These are phyloP conservation scores for Pseudonectria buxi DNA, from an alignment of 2,329 filamentous ascomycete species.

Conservation along the genomic window DNA sequence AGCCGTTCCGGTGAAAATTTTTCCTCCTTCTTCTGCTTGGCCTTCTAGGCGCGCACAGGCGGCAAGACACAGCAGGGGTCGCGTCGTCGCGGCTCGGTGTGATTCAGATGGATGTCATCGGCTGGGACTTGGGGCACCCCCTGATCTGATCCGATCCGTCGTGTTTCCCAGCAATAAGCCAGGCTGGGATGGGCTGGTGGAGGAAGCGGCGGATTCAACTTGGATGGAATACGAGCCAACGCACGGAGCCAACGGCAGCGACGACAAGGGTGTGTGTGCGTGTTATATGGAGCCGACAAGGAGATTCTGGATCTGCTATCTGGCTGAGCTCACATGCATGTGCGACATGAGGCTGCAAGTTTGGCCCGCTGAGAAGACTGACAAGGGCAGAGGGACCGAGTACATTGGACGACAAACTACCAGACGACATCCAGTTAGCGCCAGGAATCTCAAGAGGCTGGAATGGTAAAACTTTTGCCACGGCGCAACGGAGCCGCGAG, in stretches of 20 bases:
- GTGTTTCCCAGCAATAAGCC: constrained; percentile 2
- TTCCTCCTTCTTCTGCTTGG: constrained; percentile 23
- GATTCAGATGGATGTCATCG: constrained; percentile 20
- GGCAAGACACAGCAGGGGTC: constrained; percentile 20
- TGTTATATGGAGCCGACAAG: too few relatives aligned
- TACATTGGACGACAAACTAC: too few relatives aligned
- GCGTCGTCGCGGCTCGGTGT: constrained; percentile 18
- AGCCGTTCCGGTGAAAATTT: constrained; percentile 24
- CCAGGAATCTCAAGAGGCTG: constrained; percentile 10
- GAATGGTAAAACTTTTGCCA: constrained; percentile 11
- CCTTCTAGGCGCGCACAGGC: constrained; percentile 24
- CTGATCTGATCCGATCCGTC: constrained; percentile 7
- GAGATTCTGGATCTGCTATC: too few relatives aligned
- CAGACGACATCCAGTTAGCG: not conserved
- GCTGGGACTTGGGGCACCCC: constrained; percentile 17
- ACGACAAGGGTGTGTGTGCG: not conserved
- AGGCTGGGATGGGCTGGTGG: too few relatives aligned
- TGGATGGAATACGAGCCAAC: constrained; percentile 21
- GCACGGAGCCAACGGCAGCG: constrained; percentile 10
- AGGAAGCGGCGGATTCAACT: too few relatives aligned
- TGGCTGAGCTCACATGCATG: constrained; percentile 7
- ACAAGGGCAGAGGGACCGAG: too few relatives aligned
- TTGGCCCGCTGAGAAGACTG: too few relatives aligned
- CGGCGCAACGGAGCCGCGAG: constrained; percentile 8
- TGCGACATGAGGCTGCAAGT: constrained; percentile 15